A percentile compares a stretch with the other conserved stretches of the same genome.
Conservation (phyloP, 208 protist genomes). For the Leishmania major region DNA sequence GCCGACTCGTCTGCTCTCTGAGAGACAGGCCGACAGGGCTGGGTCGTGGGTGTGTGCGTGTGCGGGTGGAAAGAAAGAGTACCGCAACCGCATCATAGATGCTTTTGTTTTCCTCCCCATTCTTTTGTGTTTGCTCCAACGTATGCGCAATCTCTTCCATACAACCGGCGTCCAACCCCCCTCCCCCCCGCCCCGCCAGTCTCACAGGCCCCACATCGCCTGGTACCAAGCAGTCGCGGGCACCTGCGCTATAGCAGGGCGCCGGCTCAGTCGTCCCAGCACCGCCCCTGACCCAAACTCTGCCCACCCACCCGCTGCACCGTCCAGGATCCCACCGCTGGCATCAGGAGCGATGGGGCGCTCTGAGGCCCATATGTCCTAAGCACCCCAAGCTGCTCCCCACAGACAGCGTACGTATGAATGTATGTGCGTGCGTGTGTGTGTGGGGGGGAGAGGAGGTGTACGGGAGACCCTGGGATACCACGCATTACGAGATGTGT, state of each 20-base stretch:
- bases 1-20: background rate
- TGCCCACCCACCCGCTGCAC: background rate
- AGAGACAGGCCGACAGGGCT: background rate
- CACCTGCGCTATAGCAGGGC: background rate
- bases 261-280: background rate
- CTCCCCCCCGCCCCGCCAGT: too few species aligned
- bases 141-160: background rate
- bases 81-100: background rate
- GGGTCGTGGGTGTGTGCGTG: background rate
- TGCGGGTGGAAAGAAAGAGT: background rate
- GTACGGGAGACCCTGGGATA: too few species aligned
- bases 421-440: too few species aligned
- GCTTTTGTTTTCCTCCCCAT: too few species aligned
- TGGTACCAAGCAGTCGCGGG: background rate
- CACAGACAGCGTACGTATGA: too few species aligned
- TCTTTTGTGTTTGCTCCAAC: background rate
- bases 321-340: too few species aligned
- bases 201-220: background rate
- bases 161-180: background rate
- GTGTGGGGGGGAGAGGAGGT: too few species aligned
- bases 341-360: too few species aligned
- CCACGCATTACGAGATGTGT: too few species aligned
- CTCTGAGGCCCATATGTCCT: too few species aligned
- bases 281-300: too few species aligned
- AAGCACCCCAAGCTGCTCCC: too few species aligned